Evolutionary conservation across 2,329 filamentous ascomycete species (phyloP).

Genomic region (Colletotrichum chlorophyti): DNA sequence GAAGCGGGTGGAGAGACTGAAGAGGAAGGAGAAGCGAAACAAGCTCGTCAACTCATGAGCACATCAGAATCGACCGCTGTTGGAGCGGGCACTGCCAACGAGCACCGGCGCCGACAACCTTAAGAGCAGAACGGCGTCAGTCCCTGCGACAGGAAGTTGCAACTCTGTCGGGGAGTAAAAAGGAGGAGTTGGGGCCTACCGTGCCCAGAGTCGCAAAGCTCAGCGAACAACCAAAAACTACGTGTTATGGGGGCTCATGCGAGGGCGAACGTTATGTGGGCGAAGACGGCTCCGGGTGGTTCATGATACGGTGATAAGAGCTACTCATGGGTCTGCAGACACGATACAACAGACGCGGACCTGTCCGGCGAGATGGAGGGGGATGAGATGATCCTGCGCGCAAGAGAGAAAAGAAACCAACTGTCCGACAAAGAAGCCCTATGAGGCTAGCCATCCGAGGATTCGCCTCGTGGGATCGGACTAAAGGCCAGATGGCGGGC

Average conservation of each 20-base stretch:
- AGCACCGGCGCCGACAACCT: constrained; percentile 2
- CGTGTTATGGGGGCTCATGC: constrained; percentile 14
- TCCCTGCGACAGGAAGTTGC: constrained; percentile 13
- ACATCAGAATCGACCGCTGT: background rate
- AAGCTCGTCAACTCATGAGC: constrained; percentile 75
- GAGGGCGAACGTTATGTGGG: constrained; percentile 12
- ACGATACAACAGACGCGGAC: constrained; percentile 4
- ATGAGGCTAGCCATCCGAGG: constrained; percentile 24
- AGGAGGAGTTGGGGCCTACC: constrained; percentile 14
- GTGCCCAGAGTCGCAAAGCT: constrained; percentile 10
- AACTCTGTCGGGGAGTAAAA: constrained; percentile 7
- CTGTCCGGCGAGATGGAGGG: background rate
- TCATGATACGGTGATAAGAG: background rate
- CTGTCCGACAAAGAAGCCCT: background rate
- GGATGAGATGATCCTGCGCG: constrained; percentile 4
- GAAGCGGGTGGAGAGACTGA: constrained; percentile 91
- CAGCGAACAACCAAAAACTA: constrained; percentile 16
- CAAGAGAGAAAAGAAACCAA: background rate
- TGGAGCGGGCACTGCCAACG: constrained; percentile 3
- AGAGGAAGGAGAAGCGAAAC: constrained; percentile 96
- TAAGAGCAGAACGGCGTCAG: background rate
- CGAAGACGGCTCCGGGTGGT: background rate
- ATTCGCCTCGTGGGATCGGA: constrained; percentile 6
- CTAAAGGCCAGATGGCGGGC: constrained; percentile 10
- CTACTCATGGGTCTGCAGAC: background rate